Percentiles rank a stretch among this genome's conserved stretches.
These are phyloP conservation scores for Clonostachys rhizophaga DNA, from an alignment of 2,329 filamentous ascomycete species.

Conservation along the genomic window DNA sequence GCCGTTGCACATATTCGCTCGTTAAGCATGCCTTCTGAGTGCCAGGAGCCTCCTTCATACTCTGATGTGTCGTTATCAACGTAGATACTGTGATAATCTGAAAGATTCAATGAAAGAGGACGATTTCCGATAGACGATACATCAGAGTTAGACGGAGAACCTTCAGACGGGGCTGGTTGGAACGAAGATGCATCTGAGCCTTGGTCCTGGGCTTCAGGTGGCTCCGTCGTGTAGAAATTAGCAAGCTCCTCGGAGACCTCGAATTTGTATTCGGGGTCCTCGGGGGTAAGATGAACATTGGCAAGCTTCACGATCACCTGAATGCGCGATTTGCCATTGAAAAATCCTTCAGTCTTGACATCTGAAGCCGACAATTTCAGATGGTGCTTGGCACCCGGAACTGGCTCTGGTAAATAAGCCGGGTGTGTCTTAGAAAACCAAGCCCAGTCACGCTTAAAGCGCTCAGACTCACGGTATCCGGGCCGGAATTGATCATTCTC, in stretches of 20 bases:
- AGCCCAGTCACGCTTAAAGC: slow-evolving; percentile 9
- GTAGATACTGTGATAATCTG: no score
- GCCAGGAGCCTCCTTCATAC: slow-evolving; percentile 43
- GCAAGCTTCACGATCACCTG: slow-evolving; percentile 63
- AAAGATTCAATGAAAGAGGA: no score
- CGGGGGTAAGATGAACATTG: slow-evolving; percentile 55
- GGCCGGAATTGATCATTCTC: slow-evolving; percentile 8
- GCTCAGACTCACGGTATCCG: slow-evolving; percentile 10
- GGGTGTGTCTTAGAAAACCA: slow-evolving; percentile 21
- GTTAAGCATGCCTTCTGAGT: slow-evolving; percentile 51
- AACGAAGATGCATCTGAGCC: no score
- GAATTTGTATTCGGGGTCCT: slow-evolving; percentile 41
- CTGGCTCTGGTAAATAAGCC: slow-evolving; percentile 7
- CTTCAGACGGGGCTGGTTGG: no score
- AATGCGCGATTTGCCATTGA: slow-evolving; percentile 24
- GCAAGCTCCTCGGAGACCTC: slow-evolving; percentile 4
- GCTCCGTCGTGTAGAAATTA: no score
- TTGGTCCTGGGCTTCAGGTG: no score
- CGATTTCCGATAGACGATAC: no score
- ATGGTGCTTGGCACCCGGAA: background rate
- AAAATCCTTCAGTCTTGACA: slow-evolving; percentile 19
- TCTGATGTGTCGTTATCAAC: no score
- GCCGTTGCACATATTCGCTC: slow-evolving; percentile 61
- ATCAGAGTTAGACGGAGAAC: no score
- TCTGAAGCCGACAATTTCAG: slow-evolving; percentile 9